Base-by-base conservation (phyloP, 176 grass and related monocot species). In the Eragrostis curvula region DNA sequence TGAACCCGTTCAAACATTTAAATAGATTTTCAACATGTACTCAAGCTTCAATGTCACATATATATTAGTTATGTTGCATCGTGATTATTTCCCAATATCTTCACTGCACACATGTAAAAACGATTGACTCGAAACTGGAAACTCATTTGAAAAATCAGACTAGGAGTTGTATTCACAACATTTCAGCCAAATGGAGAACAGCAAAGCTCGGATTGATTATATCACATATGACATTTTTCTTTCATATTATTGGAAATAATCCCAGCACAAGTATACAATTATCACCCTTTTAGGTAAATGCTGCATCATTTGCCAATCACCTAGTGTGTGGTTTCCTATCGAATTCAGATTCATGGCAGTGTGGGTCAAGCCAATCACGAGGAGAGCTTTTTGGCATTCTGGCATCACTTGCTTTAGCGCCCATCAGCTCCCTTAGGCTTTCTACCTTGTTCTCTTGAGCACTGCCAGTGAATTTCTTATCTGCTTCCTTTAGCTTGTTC, bases 341-440 rank as follows among this genome's bases (percentile, higher is more conserved):
- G 23, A 95, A 93, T 74, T 92, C 89, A 17, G 95, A 98, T 76
- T 98, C 92, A n/a, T 80, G 88, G 56, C 96, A 96, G 76, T 98
- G 93, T 11, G 91, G 96, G 55, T 98, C 96, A 23, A 91, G 90
- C 96, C 93, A 98, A 80, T 90, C 89, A 50, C 84, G 71, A 62
- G 84, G 53, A 5, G 89, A 92, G 57, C 83, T 84, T 74, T 87
- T 94, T 50, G 52, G 13, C 78, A 60, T 49, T 21, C 64, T 62
- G 32, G 24, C 75, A 53, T 30, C 71, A 71, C 81, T 78, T 75
- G 68, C 63, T 75, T 66, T 90, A 81, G 65, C 56, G 0, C 88
- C 95, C 87, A 97, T 90, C n/a, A 90, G 78, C 46, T 92, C 83
- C 72, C 77, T 84, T 42, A 97, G 84, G 68, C 18, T 90, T 76